Conservation (phyloP, 768 basidiomycete species). For the Pisolithus sp. region DNA sequence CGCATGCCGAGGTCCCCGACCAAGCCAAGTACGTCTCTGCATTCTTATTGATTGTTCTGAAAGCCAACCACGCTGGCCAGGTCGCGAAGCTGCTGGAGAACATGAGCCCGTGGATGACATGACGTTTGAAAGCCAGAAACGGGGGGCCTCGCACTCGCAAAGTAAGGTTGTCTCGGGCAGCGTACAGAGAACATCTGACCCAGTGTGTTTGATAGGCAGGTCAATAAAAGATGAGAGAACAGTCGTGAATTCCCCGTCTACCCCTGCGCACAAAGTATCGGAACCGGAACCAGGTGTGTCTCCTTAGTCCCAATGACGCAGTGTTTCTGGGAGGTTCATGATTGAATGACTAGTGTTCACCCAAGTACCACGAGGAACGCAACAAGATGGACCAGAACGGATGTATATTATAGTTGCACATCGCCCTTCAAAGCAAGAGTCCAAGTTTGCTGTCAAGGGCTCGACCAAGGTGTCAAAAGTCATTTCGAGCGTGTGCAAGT, state of each 20-base stretch:
- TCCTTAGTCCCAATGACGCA: neutral
- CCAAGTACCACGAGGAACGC: neutral
- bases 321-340: neutral
- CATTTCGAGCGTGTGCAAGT: slow-evolving; percentile 22
- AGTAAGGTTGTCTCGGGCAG: slow-evolving; percentile 4
- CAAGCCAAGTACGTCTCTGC: neutral
- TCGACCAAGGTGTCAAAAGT: slow-evolving; percentile 28
- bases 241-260: neutral
- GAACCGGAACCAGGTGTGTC: slow-evolving; percentile 11
- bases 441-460: slow-evolving; percentile 25
- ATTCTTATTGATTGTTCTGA: neutral
- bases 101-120: neutral
- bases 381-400: slow-evolving; percentile 6
- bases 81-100: slow-evolving; percentile 3
- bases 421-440: slow-evolving; percentile 22
- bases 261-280: neutral
- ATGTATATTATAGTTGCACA: slow-evolving; percentile 28
- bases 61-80: neutral
- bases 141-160: neutral
- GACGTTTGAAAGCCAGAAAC: neutral
- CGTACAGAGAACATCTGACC: neutral
- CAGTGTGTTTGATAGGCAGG: slow-evolving; percentile 3
- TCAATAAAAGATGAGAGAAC: slow-evolving; percentile 15
- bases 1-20: neutral
- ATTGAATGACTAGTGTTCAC: neutral